Percentiles rank a stretch among this genome's conserved stretches.
These are phyloP conservation scores for Aechmea fasciata DNA, from an alignment of 176 grass and related monocot species.

Conservation along the genomic window DNA sequence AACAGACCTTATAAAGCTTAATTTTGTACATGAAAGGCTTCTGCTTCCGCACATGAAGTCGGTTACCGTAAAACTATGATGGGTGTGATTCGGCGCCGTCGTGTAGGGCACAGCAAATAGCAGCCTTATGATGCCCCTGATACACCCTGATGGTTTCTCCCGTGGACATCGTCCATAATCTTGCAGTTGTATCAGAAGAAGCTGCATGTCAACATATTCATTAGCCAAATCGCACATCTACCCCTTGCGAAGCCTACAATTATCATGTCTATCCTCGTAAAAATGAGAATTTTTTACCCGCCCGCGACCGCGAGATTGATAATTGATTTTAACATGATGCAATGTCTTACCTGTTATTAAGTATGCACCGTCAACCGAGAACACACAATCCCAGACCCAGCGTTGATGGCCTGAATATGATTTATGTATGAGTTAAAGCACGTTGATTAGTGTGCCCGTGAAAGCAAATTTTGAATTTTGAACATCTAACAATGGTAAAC, in stretches of 20 bases:
- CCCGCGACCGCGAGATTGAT: neutral
- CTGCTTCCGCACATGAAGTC: neutral
- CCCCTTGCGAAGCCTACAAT: no score
- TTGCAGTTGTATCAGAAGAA: conserved; percentile 81
- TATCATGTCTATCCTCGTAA: no score
- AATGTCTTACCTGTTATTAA: conserved; percentile 55
- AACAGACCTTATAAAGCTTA: no score
- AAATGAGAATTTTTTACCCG: neutral
- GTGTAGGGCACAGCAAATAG: conserved; percentile 64
- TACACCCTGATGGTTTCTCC: conserved; percentile 82
- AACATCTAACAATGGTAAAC: neutral
- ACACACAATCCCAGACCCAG: conserved; percentile 95
- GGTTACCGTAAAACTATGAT: neutral
- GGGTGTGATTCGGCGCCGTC: conserved; percentile 69
- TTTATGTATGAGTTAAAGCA: neutral
- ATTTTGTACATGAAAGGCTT: no score
- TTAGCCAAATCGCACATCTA: neutral
- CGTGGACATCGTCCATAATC: conserved; percentile 62
- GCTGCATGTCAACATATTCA: conserved; percentile 25
- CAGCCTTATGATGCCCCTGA: conserved; percentile 83
- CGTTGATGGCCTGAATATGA: conserved; percentile 57
- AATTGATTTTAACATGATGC: neutral
- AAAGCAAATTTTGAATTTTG: neutral
- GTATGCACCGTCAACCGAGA: conserved; percentile 86
- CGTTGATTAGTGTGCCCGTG: neutral